phyloP scores from a whole-genome alignment of 2,329 filamentous ascomycete species.

The Xylaria sp. region DNA sequence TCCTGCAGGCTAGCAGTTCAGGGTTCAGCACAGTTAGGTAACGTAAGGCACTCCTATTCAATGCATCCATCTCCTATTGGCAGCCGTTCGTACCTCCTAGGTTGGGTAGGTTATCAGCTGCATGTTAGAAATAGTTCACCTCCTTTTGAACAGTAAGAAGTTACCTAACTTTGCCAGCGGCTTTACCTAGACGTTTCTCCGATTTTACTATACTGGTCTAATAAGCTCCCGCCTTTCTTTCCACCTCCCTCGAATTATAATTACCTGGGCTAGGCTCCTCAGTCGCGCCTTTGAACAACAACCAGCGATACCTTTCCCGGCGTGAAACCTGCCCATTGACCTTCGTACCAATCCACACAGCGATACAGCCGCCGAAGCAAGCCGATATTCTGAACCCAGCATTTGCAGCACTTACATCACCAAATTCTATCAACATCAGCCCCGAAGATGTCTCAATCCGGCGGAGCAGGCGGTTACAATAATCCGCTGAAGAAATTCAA shows the following conservation, averaged over 20 bases:
- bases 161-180: constrained; percentile 20
- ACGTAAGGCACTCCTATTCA: constrained; percentile 17
- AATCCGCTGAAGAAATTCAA: constrained; percentile 99
- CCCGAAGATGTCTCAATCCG: constrained; percentile 80
- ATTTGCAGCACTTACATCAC: constrained; percentile 1
- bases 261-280: background rate
- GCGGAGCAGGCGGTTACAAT: constrained; percentile 81
- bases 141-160: constrained; percentile 35
- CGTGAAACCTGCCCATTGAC: constrained; percentile 15
- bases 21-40: background rate
- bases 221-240: constrained; percentile 13
- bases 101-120: constrained; percentile 15
- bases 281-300: constrained; percentile 8
- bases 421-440: constrained; percentile 24
- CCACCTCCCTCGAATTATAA: constrained; percentile 1
- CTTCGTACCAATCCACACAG: constrained; percentile 21
- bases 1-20: no score
- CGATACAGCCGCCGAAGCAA: constrained; percentile 18
- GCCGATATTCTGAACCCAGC: constrained; percentile 5
- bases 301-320: constrained; percentile 17
- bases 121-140: constrained; percentile 31
- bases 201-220: constrained; percentile 19
- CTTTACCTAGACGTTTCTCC: constrained; percentile 20
- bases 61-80: constrained; percentile 20
- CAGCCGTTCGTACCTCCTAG: constrained; percentile 1